Evolutionary conservation across 169 alveolate genomes (phyloP).

Genomic region (Plasmodium gonderi): DNA sequence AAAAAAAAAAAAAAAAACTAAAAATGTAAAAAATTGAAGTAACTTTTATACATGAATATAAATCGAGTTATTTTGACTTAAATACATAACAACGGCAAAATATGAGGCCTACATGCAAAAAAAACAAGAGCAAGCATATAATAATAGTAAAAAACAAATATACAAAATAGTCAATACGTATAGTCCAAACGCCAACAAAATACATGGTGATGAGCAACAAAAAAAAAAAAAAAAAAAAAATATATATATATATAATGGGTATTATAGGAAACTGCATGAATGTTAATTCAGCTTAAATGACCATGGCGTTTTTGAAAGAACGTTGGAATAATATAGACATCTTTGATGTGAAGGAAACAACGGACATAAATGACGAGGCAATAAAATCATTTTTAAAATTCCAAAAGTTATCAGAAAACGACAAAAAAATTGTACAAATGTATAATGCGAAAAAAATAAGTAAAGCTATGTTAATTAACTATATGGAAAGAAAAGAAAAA

Average conservation of each 20-base stretch:
- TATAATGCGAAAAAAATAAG: conserved; percentile 52
- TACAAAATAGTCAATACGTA: too few species aligned
- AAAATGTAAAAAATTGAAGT: not conserved
- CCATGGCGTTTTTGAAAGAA: not conserved
- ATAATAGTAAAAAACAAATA: too few species aligned
- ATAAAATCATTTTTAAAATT: not conserved
- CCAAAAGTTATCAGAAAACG: conserved; percentile 18
- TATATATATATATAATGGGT: not conserved
- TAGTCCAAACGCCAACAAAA: not conserved
- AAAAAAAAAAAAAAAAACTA: not conserved
- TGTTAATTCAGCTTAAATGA: not conserved
- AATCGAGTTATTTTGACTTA: not conserved
- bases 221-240: not conserved
- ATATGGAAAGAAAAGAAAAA: conserved; percentile 58
- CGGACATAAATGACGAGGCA: not conserved
- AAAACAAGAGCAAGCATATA: too few species aligned
- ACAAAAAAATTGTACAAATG: conserved; percentile 24
- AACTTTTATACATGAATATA: not conserved
- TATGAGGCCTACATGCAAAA: too few species aligned
- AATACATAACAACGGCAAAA: not conserved
- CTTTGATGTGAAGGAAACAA: not conserved
- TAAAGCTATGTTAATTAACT: conserved; percentile 44
- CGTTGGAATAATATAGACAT: not conserved
- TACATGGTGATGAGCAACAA: not conserved
- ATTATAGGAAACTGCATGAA: not conserved